A percentile compares a stretch with the other conserved stretches of the same genome.
These are phyloP conservation scores for Sporobolomyces roseus DNA, from an alignment of 768 basidiomycete genomes.

Conservation along the genomic window DNA sequence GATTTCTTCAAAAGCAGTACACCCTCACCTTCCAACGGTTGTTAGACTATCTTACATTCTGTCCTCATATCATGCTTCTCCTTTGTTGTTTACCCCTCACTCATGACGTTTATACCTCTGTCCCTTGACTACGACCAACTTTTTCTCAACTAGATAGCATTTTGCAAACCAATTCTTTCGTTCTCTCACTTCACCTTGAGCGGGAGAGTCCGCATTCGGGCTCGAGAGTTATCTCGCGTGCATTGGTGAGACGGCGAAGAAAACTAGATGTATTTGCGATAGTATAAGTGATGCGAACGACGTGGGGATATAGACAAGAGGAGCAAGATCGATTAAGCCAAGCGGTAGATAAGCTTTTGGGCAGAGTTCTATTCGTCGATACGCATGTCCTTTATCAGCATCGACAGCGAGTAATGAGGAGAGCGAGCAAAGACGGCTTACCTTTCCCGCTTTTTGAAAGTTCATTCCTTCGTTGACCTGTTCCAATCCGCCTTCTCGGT, in stretches of 20 bases:
- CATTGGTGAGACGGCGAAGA: no score
- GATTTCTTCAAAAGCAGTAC: background rate
- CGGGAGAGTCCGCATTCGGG: no score
- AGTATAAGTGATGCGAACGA: no score
- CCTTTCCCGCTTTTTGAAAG: constrained; percentile 26
- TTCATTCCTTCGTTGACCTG: constrained; percentile 28
- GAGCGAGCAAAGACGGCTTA: background rate
- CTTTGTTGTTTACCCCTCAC: background rate
- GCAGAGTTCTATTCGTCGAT: constrained; percentile 17
- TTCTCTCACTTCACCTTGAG: background rate
- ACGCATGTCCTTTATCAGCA: no score
- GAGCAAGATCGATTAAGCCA: no score
- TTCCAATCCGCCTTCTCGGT: constrained; percentile 17
- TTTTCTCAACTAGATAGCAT: background rate
- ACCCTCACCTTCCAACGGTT: background rate
- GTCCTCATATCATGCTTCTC: background rate
- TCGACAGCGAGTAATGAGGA: no score
- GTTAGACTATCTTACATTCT: no score
- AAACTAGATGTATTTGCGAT: no score
- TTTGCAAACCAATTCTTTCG: background rate
- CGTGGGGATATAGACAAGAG: no score
- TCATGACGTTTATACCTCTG: background rate
- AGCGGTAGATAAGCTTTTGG: constrained; percentile 11
- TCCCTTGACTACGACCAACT: background rate
- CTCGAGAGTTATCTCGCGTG: no score